Conservation (phyloP, 352 stramenopile species). For the Phytophthora pinifolia region DNA sequence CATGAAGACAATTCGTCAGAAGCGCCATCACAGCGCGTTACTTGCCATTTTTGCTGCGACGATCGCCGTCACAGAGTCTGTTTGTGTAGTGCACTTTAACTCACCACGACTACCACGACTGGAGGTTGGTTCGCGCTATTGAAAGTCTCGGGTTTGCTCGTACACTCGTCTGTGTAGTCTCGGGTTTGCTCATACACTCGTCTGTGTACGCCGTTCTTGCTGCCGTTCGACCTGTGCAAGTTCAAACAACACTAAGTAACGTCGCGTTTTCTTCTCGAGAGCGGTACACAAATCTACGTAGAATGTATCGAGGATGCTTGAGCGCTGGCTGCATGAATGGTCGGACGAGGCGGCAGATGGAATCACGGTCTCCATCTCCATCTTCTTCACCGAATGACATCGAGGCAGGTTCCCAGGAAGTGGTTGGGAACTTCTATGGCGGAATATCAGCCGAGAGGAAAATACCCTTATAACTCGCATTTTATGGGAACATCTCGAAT, state of each 20-base stretch:
- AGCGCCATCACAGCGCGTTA: neutral
- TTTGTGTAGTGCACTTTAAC: too few species aligned
- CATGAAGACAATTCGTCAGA: too few species aligned
- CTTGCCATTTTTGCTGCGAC: slow-evolving; percentile 43
- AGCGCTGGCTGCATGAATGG: slow-evolving; percentile 47
- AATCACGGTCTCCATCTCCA: slow-evolving; percentile 31
- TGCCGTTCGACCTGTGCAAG: slow-evolving; percentile 1
- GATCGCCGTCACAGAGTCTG: slow-evolving; percentile 52
- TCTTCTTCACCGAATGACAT: slow-evolving; percentile 28
- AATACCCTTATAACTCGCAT: too few species aligned
- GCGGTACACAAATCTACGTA: slow-evolving; percentile 4
- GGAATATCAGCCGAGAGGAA: too few species aligned
- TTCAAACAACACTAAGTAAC: neutral
- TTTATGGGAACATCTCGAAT: too few species aligned
- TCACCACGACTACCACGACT: too few species aligned
- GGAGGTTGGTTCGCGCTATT: too few species aligned
- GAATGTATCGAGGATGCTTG: slow-evolving; percentile 24
- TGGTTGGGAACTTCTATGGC: too few species aligned
- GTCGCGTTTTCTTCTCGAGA: neutral
- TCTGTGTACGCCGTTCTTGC: slow-evolving; percentile 2
- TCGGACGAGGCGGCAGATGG: slow-evolving; percentile 28
- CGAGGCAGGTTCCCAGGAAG: slow-evolving; percentile 52
- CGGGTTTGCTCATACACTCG: too few species aligned
- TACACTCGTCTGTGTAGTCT: too few species aligned
- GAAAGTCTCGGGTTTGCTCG: too few species aligned